Percentiles rank a stretch among this genome's conserved stretches.
Evolutionary conservation across 306 rosid species (phyloP).

Genomic region (Fragaria nilgerrensis): DNA sequence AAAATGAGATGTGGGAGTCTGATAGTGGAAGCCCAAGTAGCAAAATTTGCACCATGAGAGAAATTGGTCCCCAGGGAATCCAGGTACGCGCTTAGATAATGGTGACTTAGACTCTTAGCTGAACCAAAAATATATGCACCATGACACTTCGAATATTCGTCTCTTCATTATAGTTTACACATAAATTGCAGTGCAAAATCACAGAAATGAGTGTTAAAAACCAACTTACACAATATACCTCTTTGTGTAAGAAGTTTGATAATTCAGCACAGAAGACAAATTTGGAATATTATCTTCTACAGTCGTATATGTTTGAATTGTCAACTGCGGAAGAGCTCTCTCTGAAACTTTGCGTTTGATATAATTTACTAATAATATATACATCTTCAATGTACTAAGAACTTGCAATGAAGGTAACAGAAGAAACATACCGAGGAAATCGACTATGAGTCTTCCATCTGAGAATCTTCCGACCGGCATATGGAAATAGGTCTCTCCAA

Average conservation of each 20-base stretch:
- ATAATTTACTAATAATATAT: not conserved
- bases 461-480: slow-evolving; percentile 40
- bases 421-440: slow-evolving; percentile 28
- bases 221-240: too few relatives aligned
- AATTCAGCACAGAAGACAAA: too few relatives aligned
- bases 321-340: too few relatives aligned
- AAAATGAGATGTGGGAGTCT: slow-evolving; percentile 23
- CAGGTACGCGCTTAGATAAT: slow-evolving; percentile 37
- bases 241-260: too few relatives aligned
- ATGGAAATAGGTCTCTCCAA: slow-evolving; percentile 50
- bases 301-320: too few relatives aligned
- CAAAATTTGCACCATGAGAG: slow-evolving; percentile 46
- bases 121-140: not conserved
- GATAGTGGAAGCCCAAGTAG: slow-evolving; percentile 39
- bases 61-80: slow-evolving; percentile 38
- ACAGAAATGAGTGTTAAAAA: too few relatives aligned
- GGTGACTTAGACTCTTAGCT: slow-evolving; percentile 32
- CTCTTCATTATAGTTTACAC: not conserved
- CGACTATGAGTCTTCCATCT: slow-evolving; percentile 42
- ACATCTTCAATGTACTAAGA: not conserved
- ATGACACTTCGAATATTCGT: too few relatives aligned
- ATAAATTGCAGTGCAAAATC: not conserved
- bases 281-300: too few relatives aligned
- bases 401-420: not conserved
- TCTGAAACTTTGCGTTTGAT: too few relatives aligned